Evolutionary conservation across 2,329 filamentous ascomycete genomes (phyloP), one percentile per base, ranked within the genome.

Genomic region (Aspergillus sp.): DNA sequence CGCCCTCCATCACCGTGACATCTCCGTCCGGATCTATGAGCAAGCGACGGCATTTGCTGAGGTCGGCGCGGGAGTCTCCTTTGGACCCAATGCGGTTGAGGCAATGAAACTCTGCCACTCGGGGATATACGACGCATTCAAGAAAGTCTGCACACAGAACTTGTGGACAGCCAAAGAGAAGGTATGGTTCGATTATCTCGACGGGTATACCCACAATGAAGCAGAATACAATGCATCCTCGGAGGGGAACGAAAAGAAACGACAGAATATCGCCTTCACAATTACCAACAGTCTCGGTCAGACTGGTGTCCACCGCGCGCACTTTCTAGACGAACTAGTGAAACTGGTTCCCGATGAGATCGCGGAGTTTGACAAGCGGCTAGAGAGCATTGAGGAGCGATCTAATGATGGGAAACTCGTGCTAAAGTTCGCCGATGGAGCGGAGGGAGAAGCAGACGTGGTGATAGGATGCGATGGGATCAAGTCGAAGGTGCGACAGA

Each of bases 391-490:
- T 15, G 31, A 47, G 2, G 55, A 62, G 46, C 35, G 58, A 3
- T 9, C 47, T 3, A 37, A n/a, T 2, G 57, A 63, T 19, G 69
- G 55, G 62, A 70, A 63, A 54, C 79, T 63, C 3, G 61, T 68
- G 4, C 64, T 82, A 37, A 66, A 65, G 19, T 82, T 82, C 52
- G 64, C 70, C 15, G 80, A 82, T 59, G 79, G 79, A 0, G 70
- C 69, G 6, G 69, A 68, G 2, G 75, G 73, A 2, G 68, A 76
- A 45, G 74, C 79, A 14, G 75, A 76, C 61, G 70, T 74, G 50
- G 74, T 80, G 0, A 72, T 82, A 51, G 79, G 79, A 3, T 78
- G 76, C 54, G 80, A 82, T 61, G 80, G 80, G 2, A 77, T 82
- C 61, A 80, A 80, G 66, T 82, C 79, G 5, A 72, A 74, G 33